phyloP scores from a whole-genome alignment of 1,284 basidiomycete species.

The Cystobasidium sp. region DNA sequence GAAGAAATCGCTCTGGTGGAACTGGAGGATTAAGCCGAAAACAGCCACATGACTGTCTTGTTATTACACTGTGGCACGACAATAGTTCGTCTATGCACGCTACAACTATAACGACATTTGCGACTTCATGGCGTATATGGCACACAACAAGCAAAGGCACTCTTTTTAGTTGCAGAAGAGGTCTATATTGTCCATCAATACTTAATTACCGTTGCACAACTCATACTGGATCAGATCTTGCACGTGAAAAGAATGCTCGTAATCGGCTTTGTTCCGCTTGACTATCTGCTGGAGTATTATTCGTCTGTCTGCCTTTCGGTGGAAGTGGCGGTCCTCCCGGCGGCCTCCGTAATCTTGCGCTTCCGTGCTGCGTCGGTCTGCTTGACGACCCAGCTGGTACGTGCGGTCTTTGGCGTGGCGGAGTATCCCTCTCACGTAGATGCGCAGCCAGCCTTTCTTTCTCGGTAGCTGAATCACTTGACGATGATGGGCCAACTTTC shows the following conservation, averaged over 20 bases:
- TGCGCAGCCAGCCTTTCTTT: slow-evolving; percentile 29
- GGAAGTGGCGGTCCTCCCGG: slow-evolving; percentile 10
- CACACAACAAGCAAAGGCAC: neutral
- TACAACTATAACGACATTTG: no score
- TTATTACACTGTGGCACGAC: neutral
- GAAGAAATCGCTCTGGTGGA: slow-evolving; percentile 75
- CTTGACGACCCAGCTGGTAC: neutral
- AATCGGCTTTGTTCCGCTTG: slow-evolving; percentile 8
- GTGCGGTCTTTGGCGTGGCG: neutral
- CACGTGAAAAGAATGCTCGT: slow-evolving; percentile 19
- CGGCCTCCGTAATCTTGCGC: slow-evolving; percentile 3
- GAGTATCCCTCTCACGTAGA: neutral
- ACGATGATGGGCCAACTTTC: neutral
- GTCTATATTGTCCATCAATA: no score
- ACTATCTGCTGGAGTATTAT: neutral
- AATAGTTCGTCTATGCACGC: no score
- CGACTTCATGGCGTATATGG: no score
- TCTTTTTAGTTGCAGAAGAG: neutral
- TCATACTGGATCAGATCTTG: neutral
- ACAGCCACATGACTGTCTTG: neutral
- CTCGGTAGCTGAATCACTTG: neutral
- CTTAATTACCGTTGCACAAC: no score
- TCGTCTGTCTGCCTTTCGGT: slow-evolving; percentile 1
- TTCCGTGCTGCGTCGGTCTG: neutral
- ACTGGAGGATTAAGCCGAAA: slow-evolving; percentile 64